phyloP scores from a whole-genome alignment of 2,329 filamentous ascomycete genomes.

The Ilyonectria mors-panacis region DNA sequence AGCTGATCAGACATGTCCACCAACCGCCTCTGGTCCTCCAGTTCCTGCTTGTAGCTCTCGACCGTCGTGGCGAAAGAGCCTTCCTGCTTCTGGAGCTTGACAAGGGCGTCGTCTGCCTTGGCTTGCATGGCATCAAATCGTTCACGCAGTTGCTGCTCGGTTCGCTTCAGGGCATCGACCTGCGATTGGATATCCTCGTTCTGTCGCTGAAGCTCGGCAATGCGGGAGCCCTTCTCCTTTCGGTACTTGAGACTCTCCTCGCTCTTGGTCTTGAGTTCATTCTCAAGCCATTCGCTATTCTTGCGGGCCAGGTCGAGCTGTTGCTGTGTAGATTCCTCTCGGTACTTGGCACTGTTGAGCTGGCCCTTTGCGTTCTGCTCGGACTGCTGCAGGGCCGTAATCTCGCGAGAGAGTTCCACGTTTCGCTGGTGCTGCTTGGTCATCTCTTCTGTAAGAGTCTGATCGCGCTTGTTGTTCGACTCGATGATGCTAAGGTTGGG shows the following conservation, averaged over 20 bases:
- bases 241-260: slow-evolving; percentile 90
- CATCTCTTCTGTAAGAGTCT: slow-evolving; percentile 88
- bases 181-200: slow-evolving; percentile 87
- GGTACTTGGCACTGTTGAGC: slow-evolving; percentile 86
- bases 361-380: slow-evolving; percentile 86
- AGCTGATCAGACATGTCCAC: slow-evolving; percentile 87
- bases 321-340: slow-evolving; percentile 90
- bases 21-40: slow-evolving; percentile 85
- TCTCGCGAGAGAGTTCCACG: slow-evolving; percentile 85
- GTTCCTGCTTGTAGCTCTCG: slow-evolving; percentile 88
- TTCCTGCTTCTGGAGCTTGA: slow-evolving; percentile 87
- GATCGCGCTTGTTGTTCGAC: slow-evolving; percentile 88
- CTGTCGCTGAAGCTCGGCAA: slow-evolving; percentile 88
- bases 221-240: slow-evolving; percentile 93
- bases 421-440: slow-evolving; percentile 91
- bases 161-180: slow-evolving; percentile 83
- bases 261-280: slow-evolving; percentile 90
- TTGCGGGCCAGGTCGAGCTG: slow-evolving; percentile 90
- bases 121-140: slow-evolving; percentile 87
- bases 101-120: slow-evolving; percentile 88
- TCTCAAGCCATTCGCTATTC: slow-evolving; percentile 94
- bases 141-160: slow-evolving; percentile 84
- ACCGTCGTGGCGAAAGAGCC: slow-evolving; percentile 87
- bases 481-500: slow-evolving; percentile 90
- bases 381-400: slow-evolving; percentile 85